Conservation (phyloP, 2,329 filamentous ascomycete species). For the Rhynchosporium graminicola region DNA sequence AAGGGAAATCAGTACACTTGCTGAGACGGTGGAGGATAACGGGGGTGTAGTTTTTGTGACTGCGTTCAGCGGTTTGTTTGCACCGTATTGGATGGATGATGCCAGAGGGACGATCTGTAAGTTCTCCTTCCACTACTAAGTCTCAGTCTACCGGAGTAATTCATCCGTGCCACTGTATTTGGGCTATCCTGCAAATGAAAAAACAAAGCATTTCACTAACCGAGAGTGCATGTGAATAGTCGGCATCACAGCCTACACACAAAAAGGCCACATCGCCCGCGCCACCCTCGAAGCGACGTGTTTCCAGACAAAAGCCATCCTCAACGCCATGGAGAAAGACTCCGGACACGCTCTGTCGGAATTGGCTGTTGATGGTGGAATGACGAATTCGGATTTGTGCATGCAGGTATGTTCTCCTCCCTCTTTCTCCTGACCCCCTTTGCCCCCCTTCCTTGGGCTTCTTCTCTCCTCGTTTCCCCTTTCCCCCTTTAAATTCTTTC, state of each 20-base stretch:
- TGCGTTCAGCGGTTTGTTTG: conserved; percentile 72
- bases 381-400: conserved; percentile 70
- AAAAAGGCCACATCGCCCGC: conserved; percentile 70
- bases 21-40: conserved; percentile 64
- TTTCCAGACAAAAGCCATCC: conserved; percentile 73
- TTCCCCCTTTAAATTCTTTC: too few species aligned
- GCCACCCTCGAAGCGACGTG: conserved; percentile 73
- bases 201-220: background rate
- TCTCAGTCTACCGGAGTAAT: too few species aligned
- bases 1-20: conserved; percentile 64
- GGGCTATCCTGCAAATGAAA: too few species aligned
- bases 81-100: conserved; percentile 76
- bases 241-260: conserved; percentile 69
- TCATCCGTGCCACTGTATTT: too few species aligned
- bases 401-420: conserved; percentile 53
- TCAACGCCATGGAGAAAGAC: conserved; percentile 72
- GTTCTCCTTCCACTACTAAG: conserved; percentile 20
- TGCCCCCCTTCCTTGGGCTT: background rate
- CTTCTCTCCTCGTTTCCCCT: too few species aligned
- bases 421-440: too few species aligned
- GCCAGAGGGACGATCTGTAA: conserved; percentile 68
- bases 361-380: conserved; percentile 70
- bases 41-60: conserved; percentile 71
- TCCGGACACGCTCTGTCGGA: conserved; percentile 63
- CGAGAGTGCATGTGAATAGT: conserved; percentile 42